These are phyloP conservation scores for Cystobasidium slooffiae DNA, from an alignment of 1,284 basidiomycete species.

Conservation along the genomic window DNA sequence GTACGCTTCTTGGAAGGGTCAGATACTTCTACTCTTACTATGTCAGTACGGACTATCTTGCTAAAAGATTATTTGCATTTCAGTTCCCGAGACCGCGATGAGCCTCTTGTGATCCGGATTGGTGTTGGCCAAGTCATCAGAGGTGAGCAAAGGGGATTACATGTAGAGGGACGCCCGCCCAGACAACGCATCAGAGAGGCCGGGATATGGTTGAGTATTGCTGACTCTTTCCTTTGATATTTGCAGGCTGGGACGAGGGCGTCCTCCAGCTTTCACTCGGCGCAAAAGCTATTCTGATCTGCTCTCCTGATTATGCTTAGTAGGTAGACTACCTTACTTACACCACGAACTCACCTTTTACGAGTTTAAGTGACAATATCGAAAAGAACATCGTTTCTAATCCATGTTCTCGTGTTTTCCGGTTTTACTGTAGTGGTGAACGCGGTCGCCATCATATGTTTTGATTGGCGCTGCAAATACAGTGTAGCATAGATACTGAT, in stretches of 20 bases:
- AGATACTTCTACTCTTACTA: no score
- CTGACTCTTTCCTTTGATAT: not conserved
- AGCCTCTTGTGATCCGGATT: slow-evolving; percentile 52
- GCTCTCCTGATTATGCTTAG: slow-evolving; percentile 58
- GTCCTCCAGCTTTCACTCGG: slow-evolving; percentile 55
- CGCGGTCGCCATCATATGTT: slow-evolving; percentile 43
- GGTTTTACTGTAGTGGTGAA: no score
- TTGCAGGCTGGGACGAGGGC: slow-evolving; percentile 58
- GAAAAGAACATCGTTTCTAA: no score
- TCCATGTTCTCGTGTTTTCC: not conserved
- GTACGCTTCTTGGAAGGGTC: no score
- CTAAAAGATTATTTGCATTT: slow-evolving; percentile 48
- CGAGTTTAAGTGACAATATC: no score
- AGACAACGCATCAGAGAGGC: no score
- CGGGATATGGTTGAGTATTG: no score
- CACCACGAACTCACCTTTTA: slow-evolving; percentile 43
- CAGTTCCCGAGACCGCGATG: slow-evolving; percentile 56
- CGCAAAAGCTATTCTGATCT: slow-evolving; percentile 55
- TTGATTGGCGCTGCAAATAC: slow-evolving; percentile 43
- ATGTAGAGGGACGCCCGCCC: not conserved
- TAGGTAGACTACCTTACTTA: slow-evolving; percentile 47
- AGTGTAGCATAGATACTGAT: no score
- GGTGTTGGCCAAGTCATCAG: slow-evolving; percentile 57
- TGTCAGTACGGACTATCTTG: slow-evolving; percentile 23
- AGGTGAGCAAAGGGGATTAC: slow-evolving; percentile 43